Conservation (phyloP, 768 basidiomycete species). For the Panaeolus cyanescens region DNA sequence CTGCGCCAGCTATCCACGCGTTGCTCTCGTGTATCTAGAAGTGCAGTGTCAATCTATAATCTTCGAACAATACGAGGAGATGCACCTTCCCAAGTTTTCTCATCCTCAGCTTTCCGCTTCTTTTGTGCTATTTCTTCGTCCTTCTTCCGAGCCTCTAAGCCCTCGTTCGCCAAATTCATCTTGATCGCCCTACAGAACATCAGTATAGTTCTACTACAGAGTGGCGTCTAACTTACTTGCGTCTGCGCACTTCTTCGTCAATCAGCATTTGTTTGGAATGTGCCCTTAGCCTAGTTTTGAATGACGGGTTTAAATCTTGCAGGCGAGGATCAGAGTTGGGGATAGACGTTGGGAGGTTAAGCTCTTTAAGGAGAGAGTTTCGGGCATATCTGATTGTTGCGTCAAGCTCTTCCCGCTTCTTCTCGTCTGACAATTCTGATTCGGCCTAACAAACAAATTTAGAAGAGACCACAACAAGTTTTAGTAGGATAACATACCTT, state of each 20-base stretch:
- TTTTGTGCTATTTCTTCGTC: slow-evolving; percentile 77
- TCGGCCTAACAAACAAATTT: slow-evolving; percentile 60
- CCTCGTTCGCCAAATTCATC: slow-evolving; percentile 91
- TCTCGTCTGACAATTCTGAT: slow-evolving; percentile 76
- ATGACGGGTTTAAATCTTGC: slow-evolving; percentile 58
- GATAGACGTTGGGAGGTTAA: slow-evolving; percentile 62
- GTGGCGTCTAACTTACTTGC: slow-evolving; percentile 59
- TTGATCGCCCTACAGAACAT: slow-evolving; percentile 66
- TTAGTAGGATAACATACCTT: slow-evolving; percentile 53
- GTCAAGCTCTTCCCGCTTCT: slow-evolving; percentile 80
- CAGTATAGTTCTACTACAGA: slow-evolving; percentile 3
- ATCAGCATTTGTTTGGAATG: slow-evolving; percentile 86
- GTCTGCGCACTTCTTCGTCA: slow-evolving; percentile 83
- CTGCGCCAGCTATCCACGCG: slow-evolving; percentile 85
- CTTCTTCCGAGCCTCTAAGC: slow-evolving; percentile 89
- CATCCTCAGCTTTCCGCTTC: slow-evolving; percentile 90
- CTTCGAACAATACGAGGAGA: background rate
- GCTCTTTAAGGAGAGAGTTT: slow-evolving; percentile 59
- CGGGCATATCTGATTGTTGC: slow-evolving; percentile 80
- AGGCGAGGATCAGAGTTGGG: slow-evolving; percentile 61
- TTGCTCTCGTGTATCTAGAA: slow-evolving; percentile 69
- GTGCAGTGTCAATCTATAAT: background rate
- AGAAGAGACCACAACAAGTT: background rate
- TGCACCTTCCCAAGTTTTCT: slow-evolving; percentile 87
- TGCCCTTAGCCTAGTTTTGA: slow-evolving; percentile 64